Conservation (phyloP, 148 eudicot genomes). For the Persicaria tinctoria region DNA sequence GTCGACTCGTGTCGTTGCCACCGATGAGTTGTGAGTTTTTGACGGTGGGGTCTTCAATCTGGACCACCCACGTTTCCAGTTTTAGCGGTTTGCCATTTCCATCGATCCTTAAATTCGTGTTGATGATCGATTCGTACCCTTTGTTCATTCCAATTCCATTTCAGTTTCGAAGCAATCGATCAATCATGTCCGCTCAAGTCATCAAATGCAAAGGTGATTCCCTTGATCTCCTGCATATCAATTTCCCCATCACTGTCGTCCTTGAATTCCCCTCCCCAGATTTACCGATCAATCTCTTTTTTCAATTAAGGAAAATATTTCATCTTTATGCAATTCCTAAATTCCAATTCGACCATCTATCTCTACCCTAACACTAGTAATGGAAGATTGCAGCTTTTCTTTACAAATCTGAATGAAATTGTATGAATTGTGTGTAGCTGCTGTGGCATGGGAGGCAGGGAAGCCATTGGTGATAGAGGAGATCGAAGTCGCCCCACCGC, state of each 20-base stretch:
- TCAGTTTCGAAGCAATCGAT: background rate
- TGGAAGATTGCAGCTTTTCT: no score
- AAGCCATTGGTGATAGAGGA: conserved; percentile 68
- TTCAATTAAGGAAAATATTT: no score
- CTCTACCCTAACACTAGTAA: no score
- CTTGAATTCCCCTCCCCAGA: no score
- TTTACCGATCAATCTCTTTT: no score
- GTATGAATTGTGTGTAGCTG: conserved; percentile 33
- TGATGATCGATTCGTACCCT: background rate
- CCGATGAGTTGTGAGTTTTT: no score
- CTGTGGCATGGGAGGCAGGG: conserved; percentile 87
- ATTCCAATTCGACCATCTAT: no score
- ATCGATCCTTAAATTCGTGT: background rate
- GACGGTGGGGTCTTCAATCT: background rate
- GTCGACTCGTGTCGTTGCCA: no score
- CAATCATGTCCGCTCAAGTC: conserved; percentile 1
- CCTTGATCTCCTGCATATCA: no score
- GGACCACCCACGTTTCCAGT: background rate
- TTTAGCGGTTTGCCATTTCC: background rate
- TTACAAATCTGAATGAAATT: no score
- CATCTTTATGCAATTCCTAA: background rate
- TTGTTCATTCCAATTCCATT: background rate
- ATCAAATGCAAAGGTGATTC: conserved; percentile 2
- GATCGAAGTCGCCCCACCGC: conserved; percentile 81
- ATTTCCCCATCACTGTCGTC: no score